phyloP scores from a whole-genome alignment of 305 asterid species.

The Fraxinus albicans region DNA sequence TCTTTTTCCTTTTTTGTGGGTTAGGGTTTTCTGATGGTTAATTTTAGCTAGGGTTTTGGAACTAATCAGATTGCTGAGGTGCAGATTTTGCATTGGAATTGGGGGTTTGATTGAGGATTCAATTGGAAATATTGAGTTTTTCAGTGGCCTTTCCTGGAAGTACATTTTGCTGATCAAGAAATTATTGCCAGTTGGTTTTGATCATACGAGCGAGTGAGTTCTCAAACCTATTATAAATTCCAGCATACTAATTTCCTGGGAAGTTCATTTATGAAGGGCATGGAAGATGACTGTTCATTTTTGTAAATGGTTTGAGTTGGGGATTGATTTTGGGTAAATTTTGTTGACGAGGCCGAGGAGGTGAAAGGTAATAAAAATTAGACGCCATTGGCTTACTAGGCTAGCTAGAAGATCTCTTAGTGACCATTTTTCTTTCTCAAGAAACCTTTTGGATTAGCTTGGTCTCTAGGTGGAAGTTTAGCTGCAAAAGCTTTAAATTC shows the following conservation, averaged over 20 bases:
- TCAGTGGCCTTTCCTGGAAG: conserved; percentile 23
- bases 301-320: conserved; percentile 22
- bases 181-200: conserved; percentile 30
- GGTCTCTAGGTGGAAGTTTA: conserved; percentile 15
- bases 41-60: conserved; percentile 35
- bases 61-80: conserved; percentile 37
- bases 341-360: conserved; percentile 30
- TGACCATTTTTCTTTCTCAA: conserved; percentile 14
- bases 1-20: conserved; percentile 2
- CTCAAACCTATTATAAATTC: conserved; percentile 20
- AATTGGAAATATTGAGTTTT: conserved; percentile 9
- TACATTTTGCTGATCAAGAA: conserved; percentile 21
- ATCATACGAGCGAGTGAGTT: conserved; percentile 23
- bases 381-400: conserved; percentile 21
- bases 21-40: conserved; percentile 39
- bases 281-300: conserved; percentile 44
- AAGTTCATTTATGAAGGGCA: conserved; percentile 25
- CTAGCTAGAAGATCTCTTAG: conserved; percentile 23
- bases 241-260: conserved; percentile 28
- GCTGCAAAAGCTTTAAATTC: conserved; percentile 16
- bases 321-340: conserved; percentile 32
- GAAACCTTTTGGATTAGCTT: conserved; percentile 19
- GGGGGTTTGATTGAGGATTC: conserved; percentile 35
- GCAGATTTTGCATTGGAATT: conserved; percentile 26
- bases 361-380: conserved; percentile 33